Evolutionary conservation across 2,329 filamentous ascomycete genomes (phyloP).

Genomic region (Xylariaceae sp.): DNA sequence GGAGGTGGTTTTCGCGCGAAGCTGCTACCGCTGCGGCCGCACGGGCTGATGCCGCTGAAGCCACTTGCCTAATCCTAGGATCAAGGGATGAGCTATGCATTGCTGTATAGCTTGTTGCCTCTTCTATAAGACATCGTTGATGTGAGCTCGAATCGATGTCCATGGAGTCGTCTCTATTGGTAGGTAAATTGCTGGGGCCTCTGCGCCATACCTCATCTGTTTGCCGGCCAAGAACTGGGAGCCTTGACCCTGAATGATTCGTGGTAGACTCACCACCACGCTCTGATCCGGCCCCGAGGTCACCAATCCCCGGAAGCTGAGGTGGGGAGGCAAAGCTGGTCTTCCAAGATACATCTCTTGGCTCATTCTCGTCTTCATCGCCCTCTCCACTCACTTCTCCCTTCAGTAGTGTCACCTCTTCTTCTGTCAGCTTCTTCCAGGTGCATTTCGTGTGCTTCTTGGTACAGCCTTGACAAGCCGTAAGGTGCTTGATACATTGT

Average conservation of each 20-base stretch:
- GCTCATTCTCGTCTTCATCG: conserved; percentile 42
- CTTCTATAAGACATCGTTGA: conserved; percentile 27
- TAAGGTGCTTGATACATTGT: conserved; percentile 84
- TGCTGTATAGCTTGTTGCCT: conserved; percentile 28
- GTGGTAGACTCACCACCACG: conserved; percentile 34
- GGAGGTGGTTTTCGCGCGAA: conserved; percentile 24
- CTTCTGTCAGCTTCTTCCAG: conserved; percentile 81
- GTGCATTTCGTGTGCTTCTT: conserved; percentile 90
- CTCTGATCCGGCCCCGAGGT: conserved; percentile 33
- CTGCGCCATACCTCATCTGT: conserved; percentile 44
- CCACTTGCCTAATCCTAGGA: conserved; percentile 46
- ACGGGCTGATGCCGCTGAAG: conserved; percentile 40
- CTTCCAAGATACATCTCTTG: conserved; percentile 32
- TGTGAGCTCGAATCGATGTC: conserved; percentile 41
- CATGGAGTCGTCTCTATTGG: conserved; percentile 38
- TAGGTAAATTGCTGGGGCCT: conserved; percentile 32
- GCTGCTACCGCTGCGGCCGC: conserved; percentile 21
- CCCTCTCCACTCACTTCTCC: conserved; percentile 39
- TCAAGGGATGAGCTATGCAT: conserved; percentile 21
- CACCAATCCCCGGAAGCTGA: conserved; percentile 30
- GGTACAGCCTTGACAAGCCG: conserved; percentile 85
- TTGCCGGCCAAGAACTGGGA: conserved; percentile 39
- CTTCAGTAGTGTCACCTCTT: conserved; percentile 59
- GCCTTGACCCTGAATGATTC: conserved; percentile 33
- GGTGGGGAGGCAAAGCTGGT: conserved; percentile 31